A percentile compares a stretch with the other conserved stretches of the same genome.
phyloP scores from a whole-genome alignment of 2,329 filamentous ascomycete genomes.

The Byssothecium circinans region DNA sequence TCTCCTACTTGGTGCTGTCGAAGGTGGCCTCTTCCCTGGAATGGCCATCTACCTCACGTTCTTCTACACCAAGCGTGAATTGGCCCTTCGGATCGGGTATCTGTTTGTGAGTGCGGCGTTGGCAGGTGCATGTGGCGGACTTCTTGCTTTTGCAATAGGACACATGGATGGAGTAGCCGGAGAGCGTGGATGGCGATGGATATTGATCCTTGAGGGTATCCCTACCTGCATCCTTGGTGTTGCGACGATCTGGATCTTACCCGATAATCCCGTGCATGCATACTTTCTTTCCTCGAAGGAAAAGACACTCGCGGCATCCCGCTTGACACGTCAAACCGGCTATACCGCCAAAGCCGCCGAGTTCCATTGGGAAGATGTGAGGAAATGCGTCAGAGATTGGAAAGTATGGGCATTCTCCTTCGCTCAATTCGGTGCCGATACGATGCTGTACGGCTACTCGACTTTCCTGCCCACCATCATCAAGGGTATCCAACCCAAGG shows the following conservation, averaged over 20 bases:
- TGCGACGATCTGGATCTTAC: constrained; percentile 60
- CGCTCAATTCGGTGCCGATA: constrained; percentile 72
- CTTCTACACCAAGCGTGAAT: constrained; percentile 74
- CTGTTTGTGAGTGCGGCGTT: constrained; percentile 71
- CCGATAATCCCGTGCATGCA: constrained; percentile 67
- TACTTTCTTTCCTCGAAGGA: constrained; percentile 63
- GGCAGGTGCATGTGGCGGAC: constrained; percentile 70
- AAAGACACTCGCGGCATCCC: constrained; percentile 57
- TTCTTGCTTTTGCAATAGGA: constrained; percentile 73
- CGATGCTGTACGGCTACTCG: constrained; percentile 76
- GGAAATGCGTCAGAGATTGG: constrained; percentile 71
- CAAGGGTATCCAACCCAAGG: constrained; percentile 62
- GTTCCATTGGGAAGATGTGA: constrained; percentile 65
- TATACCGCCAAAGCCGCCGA: constrained; percentile 53
- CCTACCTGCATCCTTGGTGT: constrained; percentile 58
- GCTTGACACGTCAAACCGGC: constrained; percentile 55
- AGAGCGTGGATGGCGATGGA: constrained; percentile 70
- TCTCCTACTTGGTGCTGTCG: constrained; percentile 67
- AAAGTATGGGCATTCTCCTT: constrained; percentile 72
- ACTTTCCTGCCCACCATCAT: constrained; percentile 82
- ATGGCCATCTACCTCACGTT: constrained; percentile 71
- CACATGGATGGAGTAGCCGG: constrained; percentile 70
- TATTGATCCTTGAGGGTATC: constrained; percentile 65
- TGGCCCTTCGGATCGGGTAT: constrained; percentile 72
- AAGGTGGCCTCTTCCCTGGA: constrained; percentile 72